Conservation (phyloP, 768 basidiomycete genomes). For the Dentipellis fragilis region DNA sequence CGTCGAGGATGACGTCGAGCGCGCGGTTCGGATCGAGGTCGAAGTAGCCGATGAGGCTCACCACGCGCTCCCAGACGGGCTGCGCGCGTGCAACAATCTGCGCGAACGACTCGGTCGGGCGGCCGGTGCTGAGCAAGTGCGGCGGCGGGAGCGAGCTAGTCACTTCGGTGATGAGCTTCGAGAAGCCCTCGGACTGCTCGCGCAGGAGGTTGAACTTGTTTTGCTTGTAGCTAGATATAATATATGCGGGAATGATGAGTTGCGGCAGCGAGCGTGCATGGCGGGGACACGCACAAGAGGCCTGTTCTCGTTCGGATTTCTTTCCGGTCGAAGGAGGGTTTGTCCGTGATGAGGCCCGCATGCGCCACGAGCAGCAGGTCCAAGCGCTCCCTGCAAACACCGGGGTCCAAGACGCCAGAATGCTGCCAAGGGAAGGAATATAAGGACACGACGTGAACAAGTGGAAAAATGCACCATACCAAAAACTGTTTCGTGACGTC, state of each 20-base stretch:
- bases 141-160: constrained; percentile 66
- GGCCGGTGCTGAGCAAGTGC: constrained; percentile 58
- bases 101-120: constrained; percentile 47
- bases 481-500: constrained; percentile 50
- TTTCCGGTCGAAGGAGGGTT: constrained; percentile 59
- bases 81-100: constrained; percentile 55
- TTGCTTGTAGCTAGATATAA: constrained; percentile 71
- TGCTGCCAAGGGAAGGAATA: constrained; percentile 30
- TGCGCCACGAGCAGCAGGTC: constrained; percentile 54
- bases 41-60: constrained; percentile 90
- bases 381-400: constrained; percentile 64
- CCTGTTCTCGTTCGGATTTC: constrained; percentile 74
- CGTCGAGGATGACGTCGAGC: constrained; percentile 87
- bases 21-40: constrained; percentile 93
- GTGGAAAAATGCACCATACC: constrained; percentile 28
- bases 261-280: neutral
- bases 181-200: constrained; percentile 96
- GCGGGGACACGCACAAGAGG: constrained; percentile 52
- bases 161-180: constrained; percentile 81
- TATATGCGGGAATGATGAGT: neutral
- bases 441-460: neutral
- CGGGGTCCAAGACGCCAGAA: constrained; percentile 42
- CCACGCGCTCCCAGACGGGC: constrained; percentile 73
- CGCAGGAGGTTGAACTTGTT: constrained; percentile 97
- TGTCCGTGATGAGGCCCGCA: constrained; percentile 63